Base-by-base conservation (phyloP, 2,329 filamentous ascomycete genomes). In the Exophiala dermatitidis region DNA sequence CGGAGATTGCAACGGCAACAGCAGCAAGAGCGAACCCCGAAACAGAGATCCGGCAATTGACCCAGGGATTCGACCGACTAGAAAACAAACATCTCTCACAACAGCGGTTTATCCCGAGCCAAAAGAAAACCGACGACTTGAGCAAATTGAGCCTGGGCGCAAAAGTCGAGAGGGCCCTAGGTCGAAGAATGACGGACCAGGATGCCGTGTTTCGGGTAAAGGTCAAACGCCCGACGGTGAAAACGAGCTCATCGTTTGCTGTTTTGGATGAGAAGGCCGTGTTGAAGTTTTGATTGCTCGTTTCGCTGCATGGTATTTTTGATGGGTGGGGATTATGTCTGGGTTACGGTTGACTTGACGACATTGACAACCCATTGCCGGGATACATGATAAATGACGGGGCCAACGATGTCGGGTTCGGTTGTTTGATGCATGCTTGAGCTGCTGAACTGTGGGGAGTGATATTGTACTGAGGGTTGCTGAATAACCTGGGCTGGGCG, bases 91-190 rank as follows among this genome's bases (percentile, higher is more conserved):
- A 86, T 46, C 82, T 95, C 30, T 75, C 82, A 63, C 81, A 85
- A 64, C 90, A 96, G 74, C 85, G 90, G 63, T 90, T 90, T 66
- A 77, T 82, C 52, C 81, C 90, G 59, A 86, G 77, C 67, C 81
- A 85, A 59, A 83, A 91, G 71, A 94, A 95, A 77, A 82, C 79
- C 19, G 86, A 88, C 65, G 84, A 86, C 68, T 77, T 95, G 71
- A 84, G 83, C 74, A 94, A 94, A 74, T 79, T 95, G 54, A 90
- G 90, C 36, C 80, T 95, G 48, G 87, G 90, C 45, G 90, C 90
- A 56, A 95, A 95, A 74, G 81, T 95, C 38, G 90, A 95, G 69
- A 83, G 90, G 56, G 90, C 90, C 26, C 81, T 96, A 51, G 85
- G 85, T 62, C 80, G 90, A 61, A 82, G 90, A 65, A 93, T 95